phyloP scores from a whole-genome alignment of 2,329 filamentous ascomycete species.

The Cordyceps farinosa region DNA sequence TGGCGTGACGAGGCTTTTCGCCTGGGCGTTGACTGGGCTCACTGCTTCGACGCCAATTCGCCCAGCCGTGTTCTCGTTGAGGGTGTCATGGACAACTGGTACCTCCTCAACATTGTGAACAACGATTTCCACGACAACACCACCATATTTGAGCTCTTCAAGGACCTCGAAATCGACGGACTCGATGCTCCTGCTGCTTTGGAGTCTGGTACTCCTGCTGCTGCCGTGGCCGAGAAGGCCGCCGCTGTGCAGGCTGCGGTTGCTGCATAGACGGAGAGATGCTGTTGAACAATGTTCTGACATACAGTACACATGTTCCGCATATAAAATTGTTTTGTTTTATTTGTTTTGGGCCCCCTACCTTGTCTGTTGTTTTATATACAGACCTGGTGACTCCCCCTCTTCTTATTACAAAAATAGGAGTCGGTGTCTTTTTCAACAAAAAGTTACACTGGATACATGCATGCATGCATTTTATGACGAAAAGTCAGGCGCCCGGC shows the following conservation, averaged over 20 bases:
- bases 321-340: conserved; percentile 19
- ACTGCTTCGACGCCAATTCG: conserved; percentile 75
- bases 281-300: background rate
- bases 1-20: conserved; percentile 99
- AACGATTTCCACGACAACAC: conserved; percentile 90
- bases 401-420: conserved; percentile 29
- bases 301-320: background rate
- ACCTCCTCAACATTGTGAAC: conserved; percentile 94
- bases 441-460: conserved; percentile 37
- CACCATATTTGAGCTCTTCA: conserved; percentile 81
- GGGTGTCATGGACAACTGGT: conserved; percentile 84
- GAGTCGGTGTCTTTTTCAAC: conserved; percentile 39
- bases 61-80: conserved; percentile 78
- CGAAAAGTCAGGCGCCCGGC: conserved; percentile 16
- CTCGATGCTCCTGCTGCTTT: conserved; percentile 44
- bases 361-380: conserved; percentile 20
- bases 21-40: conserved; percentile 88
- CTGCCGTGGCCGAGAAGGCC: background rate
- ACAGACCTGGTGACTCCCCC: conserved; percentile 20
- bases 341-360: conserved; percentile 22
- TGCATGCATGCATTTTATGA: conserved; percentile 20
- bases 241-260: background rate
- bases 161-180: conserved; percentile 67
- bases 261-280: conserved; percentile 17
- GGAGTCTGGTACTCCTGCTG: conserved; percentile 23